A percentile compares a stretch with the other conserved stretches of the same genome.
Conservation (phyloP, 2,329 filamentous ascomycete species). For the Xylaria sp. region DNA sequence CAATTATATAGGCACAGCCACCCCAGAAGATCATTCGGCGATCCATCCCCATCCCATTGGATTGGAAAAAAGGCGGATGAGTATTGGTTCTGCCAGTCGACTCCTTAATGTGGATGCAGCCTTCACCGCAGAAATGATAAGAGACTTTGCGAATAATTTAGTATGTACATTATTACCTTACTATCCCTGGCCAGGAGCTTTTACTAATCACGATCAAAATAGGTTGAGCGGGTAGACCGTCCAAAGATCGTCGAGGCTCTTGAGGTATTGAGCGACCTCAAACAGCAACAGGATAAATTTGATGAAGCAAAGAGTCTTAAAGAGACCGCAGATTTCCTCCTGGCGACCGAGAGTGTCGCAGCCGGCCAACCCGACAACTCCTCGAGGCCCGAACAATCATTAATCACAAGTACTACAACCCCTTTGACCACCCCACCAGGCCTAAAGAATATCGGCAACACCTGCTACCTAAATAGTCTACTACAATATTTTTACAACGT, state of each 20-base stretch:
- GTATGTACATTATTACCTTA: constrained; percentile 36
- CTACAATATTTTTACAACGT: constrained; percentile 96
- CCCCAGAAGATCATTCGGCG: constrained; percentile 23
- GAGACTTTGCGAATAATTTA: constrained; percentile 42
- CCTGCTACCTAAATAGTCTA: constrained; percentile 96
- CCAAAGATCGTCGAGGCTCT: constrained; percentile 45
- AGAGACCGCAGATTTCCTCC: constrained; percentile 44
- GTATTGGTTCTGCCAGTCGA: constrained; percentile 40
- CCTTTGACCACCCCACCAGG: constrained; percentile 78
- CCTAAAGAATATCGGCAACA: constrained; percentile 94
- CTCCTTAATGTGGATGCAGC: constrained; percentile 45
- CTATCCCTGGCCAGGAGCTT: not conserved
- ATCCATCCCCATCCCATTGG: not conserved
- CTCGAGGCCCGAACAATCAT: not conserved
- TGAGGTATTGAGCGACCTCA: constrained; percentile 45
- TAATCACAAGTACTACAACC: constrained; percentile 37
- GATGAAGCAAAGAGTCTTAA: constrained; percentile 43
- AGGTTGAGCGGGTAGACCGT: constrained; percentile 43
- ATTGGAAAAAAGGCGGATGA: constrained; percentile 41
- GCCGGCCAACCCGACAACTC: not conserved
- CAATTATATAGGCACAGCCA: constrained; percentile 39
- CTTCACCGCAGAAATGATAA: constrained; percentile 46
- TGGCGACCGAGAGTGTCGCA: constrained; percentile 30
- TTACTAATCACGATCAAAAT: constrained; percentile 24
- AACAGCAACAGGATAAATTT: constrained; percentile 38